A percentile compares a stretch with the other conserved stretches of the same genome.
Conservation (phyloP, 208 protist genomes). For the Leishmania turanica region DNA sequence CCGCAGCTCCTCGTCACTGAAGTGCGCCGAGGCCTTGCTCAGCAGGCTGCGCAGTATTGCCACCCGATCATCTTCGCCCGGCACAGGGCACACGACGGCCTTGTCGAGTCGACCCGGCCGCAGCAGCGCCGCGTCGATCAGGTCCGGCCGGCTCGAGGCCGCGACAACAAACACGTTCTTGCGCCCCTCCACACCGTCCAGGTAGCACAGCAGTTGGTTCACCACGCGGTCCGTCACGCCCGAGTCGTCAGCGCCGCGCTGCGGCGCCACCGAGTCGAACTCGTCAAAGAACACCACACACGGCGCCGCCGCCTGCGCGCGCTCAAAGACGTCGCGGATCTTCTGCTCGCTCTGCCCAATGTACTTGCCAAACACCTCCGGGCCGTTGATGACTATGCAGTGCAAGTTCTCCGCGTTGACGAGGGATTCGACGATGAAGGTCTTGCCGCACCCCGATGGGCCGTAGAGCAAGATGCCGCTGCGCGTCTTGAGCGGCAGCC, state of each 20-base stretch:
- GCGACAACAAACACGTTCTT: constrained; percentile 98
- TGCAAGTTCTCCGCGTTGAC: constrained; percentile 80
- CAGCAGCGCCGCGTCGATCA: constrained; percentile 96
- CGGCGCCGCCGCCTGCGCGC: constrained; percentile 84
- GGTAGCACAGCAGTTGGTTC: constrained; percentile 97
- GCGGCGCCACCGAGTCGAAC: constrained; percentile 93
- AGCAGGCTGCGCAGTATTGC: constrained; percentile 99
- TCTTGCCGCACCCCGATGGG: constrained; percentile 93
- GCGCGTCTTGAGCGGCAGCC: constrained; percentile 89
- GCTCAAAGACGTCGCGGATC: constrained; percentile 93
- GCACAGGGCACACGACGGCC: constrained; percentile 84
- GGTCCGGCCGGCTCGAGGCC: constrained; percentile 98
- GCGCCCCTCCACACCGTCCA: constrained; percentile 97
- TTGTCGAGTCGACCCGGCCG: constrained; percentile 92
- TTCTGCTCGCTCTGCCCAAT: constrained; percentile 95
- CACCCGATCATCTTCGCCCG: constrained; percentile 71
- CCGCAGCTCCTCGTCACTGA: constrained; percentile 52
- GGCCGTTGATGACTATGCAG: constrained; percentile 94
- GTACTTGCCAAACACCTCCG: constrained; percentile 95
- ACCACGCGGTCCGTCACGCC: constrained; percentile 96
- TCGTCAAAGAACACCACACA: constrained; percentile 97
- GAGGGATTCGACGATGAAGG: constrained; percentile 82
- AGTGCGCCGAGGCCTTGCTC: constrained; percentile 97
- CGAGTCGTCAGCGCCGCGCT: constrained; percentile 87
- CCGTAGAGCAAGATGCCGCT: constrained; percentile 94